Evolutionary conservation across 2,329 filamentous ascomycete genomes (phyloP), one percentile per base, ranked within the genome.

Genomic region (Penicillium sp.): DNA sequence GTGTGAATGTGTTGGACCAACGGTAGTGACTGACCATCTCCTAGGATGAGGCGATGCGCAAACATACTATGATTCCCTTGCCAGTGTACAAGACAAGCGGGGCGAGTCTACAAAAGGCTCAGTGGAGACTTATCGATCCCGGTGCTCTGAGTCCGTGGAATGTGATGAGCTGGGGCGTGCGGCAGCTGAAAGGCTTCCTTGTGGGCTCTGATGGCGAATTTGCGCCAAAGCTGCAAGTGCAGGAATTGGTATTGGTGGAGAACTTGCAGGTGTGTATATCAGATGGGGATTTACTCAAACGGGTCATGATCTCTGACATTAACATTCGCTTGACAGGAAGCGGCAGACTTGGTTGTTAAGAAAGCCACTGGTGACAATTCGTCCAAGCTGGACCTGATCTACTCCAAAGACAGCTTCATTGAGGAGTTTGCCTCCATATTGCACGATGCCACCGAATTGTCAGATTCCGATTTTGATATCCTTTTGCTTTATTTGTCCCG

Each of bases 101-200:
- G 57, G 86, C 89, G 59, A 94, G 88, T 78, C 87, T 97, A 65
- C 93, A 93, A 72, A 81, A 84, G 65, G 85, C 84, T 57, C 86
- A 86, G 55, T 92, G 92, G 86, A 80, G 87, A n/a, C 59, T 76
- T 13, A 70, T 79, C 53, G 72, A 78, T 54, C 73, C 77, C 0
- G 68, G 67, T 9, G 70, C 70, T 12, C 82, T 87, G 1, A 82
- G 88, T 57, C 87, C 91, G 1, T 90, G 89, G 86, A 83, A 84
- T 58, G 83, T 93, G 5, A 77, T 95, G 67, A 85, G 84, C 10
- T 97, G 93, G 93, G 88, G 90, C 0, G 76, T 93, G 63, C 85
- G 85, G 58, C 88, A 91, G 71, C 76, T 92, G 17, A 91, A 90
- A 1, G 78, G 78, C 1, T 63, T 78, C 37, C 78, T 93, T 4